Conservation (phyloP, 2,329 filamentous ascomycete species). For the Blumeriella jaapii region DNA sequence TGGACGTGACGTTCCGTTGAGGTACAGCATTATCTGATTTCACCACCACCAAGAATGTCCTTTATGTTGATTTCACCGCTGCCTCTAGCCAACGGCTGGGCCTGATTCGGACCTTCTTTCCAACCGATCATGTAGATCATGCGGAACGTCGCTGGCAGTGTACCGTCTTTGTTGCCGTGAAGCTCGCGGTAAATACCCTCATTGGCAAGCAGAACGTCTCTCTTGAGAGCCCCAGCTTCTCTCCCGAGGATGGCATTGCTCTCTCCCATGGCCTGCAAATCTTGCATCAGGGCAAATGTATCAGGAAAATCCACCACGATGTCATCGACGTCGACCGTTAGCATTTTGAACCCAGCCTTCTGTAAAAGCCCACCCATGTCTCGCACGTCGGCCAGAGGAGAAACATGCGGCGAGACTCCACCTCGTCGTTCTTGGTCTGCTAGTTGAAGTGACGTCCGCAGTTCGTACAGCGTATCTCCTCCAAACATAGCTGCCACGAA, state of each 20-base stretch:
- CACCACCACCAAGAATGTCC: constrained; percentile 49
- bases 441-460: constrained; percentile 85
- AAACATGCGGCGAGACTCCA: constrained; percentile 85
- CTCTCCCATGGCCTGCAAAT: constrained; percentile 95
- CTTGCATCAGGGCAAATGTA: constrained; percentile 81
- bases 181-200: constrained; percentile 82
- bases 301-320: constrained; percentile 92
- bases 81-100: constrained; percentile 69
- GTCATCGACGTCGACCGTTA: constrained; percentile 95
- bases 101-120: constrained; percentile 73
- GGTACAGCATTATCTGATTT: constrained; percentile 16
- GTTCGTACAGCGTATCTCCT: constrained; percentile 85
- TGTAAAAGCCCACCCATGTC: constrained; percentile 83
- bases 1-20: no score
- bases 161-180: constrained; percentile 70
- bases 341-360: constrained; percentile 82
- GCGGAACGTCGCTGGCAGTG: constrained; percentile 80
- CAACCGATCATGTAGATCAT: constrained; percentile 99
- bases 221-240: constrained; percentile 64
- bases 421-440: constrained; percentile 83
- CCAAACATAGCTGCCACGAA: constrained; percentile 96
- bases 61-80: constrained; percentile 82
- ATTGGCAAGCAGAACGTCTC: constrained; percentile 76
- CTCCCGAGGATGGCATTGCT: constrained; percentile 79
- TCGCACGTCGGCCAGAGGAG: constrained; percentile 80